Base-by-base conservation (phyloP, 164 flowering plant genomes). In the Kingdonia uniflora region DNA sequence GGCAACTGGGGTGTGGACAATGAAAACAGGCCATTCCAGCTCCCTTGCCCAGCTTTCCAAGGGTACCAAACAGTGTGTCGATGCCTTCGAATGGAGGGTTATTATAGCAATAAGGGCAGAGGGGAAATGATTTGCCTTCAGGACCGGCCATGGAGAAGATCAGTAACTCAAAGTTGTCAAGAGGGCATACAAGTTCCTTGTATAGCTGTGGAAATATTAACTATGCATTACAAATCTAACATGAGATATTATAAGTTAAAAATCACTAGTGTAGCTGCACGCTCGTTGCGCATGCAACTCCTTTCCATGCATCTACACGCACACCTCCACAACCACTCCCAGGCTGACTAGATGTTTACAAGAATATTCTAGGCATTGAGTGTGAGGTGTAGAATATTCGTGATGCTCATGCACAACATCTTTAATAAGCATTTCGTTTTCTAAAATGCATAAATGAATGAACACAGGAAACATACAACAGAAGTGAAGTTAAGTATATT, bases 51-150 rank as follows among this genome's bases (percentile, higher is more conserved):
- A 56, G 37, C 58, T 76, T 74, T 15, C 66, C 78, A 23, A 83
- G 21, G 13, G 76, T 70, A 51, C 84, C 77, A 63, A 68, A 80
- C 43, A 80, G 77, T 1, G 70, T 63, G 38, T 78, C 85, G 37
- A 81, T 63, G 39, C 92, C 96, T 74, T 91, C 96, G 64, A 91
- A 91, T 51, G 97, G 96, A 62, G 97, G 97, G 51, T 61, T 81
- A 72, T 87, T 91, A 69, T 80, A 91, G 74, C 97, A 91, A 72
- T 81, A 91, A 2, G 97, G 97, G 62, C 97, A 91, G 38, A 91
- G 76, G 42, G 97, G 96, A 60, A 83, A 85, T 40, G 97, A 82
- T 68, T 80, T 85, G 52, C 80, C 90, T 40, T 85, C 92, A 19
- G 95, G 86, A 15, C 98, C 98, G 41, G 80, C 77, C 74, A 82